Percentiles rank a stretch among this genome's conserved stretches.
Evolutionary conservation across 1,284 basidiomycete species (phyloP).

Genomic region (Microbotryum silenes-acaulis): DNA sequence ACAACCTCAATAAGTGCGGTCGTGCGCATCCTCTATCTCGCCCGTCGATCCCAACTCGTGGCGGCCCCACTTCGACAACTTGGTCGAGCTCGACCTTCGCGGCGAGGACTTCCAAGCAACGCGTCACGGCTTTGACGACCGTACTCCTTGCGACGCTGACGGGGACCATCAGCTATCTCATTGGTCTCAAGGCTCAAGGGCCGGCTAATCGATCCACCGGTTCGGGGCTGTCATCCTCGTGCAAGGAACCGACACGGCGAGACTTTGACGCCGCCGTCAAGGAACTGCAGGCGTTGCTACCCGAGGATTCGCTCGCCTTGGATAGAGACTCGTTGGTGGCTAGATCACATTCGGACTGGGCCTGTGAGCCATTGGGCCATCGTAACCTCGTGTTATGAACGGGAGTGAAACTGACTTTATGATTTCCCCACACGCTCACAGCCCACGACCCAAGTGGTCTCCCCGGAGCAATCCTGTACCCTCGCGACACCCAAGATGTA

Average conservation of each 20-base stretch:
- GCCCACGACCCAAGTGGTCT: slow-evolving; percentile 32
- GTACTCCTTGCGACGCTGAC: slow-evolving; percentile 33
- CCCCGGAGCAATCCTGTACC: slow-evolving; percentile 34
- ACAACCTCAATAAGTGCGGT: no score
- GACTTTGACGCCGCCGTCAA: slow-evolving; percentile 26
- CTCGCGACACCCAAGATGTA: slow-evolving; percentile 55
- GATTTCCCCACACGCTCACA: neutral
- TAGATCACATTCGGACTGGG: slow-evolving; percentile 25
- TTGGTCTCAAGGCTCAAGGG: slow-evolving; percentile 5
- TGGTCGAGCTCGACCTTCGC: slow-evolving; percentile 1
- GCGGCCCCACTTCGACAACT: neutral
- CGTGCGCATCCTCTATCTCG: no score
- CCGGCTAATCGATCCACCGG: neutral
- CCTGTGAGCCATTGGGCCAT: slow-evolving; percentile 14
- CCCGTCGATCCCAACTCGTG: no score
- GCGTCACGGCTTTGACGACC: slow-evolving; percentile 19
- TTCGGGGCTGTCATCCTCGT: neutral
- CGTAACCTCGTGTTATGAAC: neutral
- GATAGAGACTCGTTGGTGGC: slow-evolving; percentile 26
- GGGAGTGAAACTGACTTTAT: neutral
- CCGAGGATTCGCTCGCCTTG: slow-evolving; percentile 25
- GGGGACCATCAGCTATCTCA: slow-evolving; percentile 25
- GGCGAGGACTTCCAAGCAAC: slow-evolving; percentile 3
- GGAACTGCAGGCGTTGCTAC: slow-evolving; percentile 22
- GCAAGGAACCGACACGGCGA: slow-evolving; percentile 23